Evolutionary conservation across 129 eudicot species (phyloP), one percentile per base, ranked within the genome.

Genomic region (Calendula officinalis): DNA sequence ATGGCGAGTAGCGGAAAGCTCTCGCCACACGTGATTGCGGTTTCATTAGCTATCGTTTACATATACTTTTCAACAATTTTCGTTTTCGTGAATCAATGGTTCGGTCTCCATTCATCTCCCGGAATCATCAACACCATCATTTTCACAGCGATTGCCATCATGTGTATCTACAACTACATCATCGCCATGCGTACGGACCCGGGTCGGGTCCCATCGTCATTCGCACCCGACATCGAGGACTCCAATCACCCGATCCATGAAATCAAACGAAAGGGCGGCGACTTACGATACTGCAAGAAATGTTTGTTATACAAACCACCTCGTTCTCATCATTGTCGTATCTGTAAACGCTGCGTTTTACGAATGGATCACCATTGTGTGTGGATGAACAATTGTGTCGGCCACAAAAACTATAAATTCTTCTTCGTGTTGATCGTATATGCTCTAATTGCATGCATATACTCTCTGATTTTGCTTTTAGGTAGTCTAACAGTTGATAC

Each of bases 331-430:
- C 98, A 91, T 72, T 91, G 98, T 35, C 96, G 98, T 62, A 70
- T 85, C 47, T 91, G 98, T 73, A 91, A 81, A 76, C 78, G 98
- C 76, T 91, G 98, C 66, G 90, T 91, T 64, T 60, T 91, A 72
- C 76, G 95, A 83, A 91, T 91, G 98, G 98, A 91, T 77, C 96
- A 91, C 81, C 98, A 91, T 69, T 91, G 98, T 51, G 78, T 85
- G 15, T 91, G 98, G 98, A 82, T 91, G 87, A 83, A 91, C 55
- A 91, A 84, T 54, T 91, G 98, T 59, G 98, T 91, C 75, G 98
- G 98, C 67, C 96, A 85, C 58, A 86, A 86, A 35, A 91, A 91
- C 88, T 87, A 91, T 67, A 91, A 91, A 71, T 62, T 81, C 83
- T 91, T 91, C 83, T 83, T 91, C 61, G 75, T 85, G 63, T 91